Conservation (phyloP, 495 filamentous ascomycete genomes). For the Penicillium crystallinum region DNA sequence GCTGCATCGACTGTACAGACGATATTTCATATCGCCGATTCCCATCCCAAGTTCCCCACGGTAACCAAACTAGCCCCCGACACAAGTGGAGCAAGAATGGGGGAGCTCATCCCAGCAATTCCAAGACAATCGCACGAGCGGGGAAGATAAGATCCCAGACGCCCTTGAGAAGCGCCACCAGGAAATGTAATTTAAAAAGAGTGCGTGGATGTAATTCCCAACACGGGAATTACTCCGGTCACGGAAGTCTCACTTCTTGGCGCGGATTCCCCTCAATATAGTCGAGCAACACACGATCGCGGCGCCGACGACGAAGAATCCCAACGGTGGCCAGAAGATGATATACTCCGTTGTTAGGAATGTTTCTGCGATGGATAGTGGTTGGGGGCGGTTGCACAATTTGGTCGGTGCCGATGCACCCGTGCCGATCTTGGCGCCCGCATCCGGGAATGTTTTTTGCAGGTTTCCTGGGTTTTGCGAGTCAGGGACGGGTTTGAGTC, state of each 20-base stretch:
- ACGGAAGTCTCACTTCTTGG: slow-evolving; percentile 12
- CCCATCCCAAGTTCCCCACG: not conserved
- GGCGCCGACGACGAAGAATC: slow-evolving; percentile 9
- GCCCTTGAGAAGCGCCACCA: too few species aligned
- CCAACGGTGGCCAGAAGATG: not conserved
- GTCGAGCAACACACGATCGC: slow-evolving; percentile 12
- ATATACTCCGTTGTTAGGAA: not conserved
- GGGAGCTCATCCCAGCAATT: not conserved
- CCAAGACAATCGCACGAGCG: too few species aligned
- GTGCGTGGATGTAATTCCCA: too few species aligned
- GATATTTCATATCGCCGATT: not conserved
- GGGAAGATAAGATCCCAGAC: too few species aligned
- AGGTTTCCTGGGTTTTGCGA: not conserved
- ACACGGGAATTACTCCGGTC: too few species aligned
- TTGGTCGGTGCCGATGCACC: not conserved
- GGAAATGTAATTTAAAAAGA: not conserved
- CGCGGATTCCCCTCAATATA: slow-evolving; percentile 9
- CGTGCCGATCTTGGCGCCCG: slow-evolving; percentile 18
- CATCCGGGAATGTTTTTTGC: slow-evolving; percentile 7
- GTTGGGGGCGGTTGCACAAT: not conserved
- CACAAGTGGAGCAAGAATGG: not conserved
- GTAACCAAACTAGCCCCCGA: not conserved
- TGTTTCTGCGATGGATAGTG: not conserved
- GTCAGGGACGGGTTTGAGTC: not conserved
- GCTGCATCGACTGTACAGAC: too few species aligned